A percentile compares a stretch with the other conserved stretches of the same genome.
These are phyloP conservation scores for Misopates orontium DNA, from an alignment of 257 asterid species.

Conservation along the genomic window DNA sequence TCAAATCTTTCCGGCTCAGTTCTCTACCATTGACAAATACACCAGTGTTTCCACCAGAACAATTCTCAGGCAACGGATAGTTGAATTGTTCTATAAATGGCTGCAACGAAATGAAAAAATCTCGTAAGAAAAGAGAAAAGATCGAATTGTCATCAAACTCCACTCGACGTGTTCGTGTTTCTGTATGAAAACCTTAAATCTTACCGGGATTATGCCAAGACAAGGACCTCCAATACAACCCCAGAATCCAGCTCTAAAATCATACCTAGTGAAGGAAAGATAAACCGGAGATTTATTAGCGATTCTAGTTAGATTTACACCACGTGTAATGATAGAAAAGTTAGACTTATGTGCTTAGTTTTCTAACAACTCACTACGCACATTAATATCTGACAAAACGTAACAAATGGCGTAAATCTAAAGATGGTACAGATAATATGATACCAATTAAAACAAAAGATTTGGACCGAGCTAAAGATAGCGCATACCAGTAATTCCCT, in stretches of 20 bases:
- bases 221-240: slow-evolving; percentile 91
- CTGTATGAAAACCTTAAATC: slow-evolving; percentile 21
- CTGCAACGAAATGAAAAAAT: slow-evolving; percentile 47
- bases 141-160: background rate
- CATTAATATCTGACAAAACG: too few species aligned
- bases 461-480: background rate
- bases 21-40: slow-evolving; percentile 84
- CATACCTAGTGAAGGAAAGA: slow-evolving; percentile 61
- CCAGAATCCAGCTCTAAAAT: slow-evolving; percentile 96
- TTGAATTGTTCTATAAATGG: slow-evolving; percentile 85
- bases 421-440: background rate
- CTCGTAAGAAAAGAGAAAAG: background rate
- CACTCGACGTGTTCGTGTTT: background rate
- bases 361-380: too few species aligned
- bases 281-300: slow-evolving; percentile 15
- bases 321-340: background rate
- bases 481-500: slow-evolving; percentile 82
- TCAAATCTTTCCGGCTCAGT: slow-evolving; percentile 70
- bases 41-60: slow-evolving; percentile 76
- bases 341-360: background rate
- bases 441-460: background rate
- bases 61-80: slow-evolving; percentile 68
- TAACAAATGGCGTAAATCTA: background rate
- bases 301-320: slow-evolving; percentile 6
- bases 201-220: slow-evolving; percentile 91